Conservation (phyloP, 352 stramenopile genomes). For the Pythium volutum region DNA sequence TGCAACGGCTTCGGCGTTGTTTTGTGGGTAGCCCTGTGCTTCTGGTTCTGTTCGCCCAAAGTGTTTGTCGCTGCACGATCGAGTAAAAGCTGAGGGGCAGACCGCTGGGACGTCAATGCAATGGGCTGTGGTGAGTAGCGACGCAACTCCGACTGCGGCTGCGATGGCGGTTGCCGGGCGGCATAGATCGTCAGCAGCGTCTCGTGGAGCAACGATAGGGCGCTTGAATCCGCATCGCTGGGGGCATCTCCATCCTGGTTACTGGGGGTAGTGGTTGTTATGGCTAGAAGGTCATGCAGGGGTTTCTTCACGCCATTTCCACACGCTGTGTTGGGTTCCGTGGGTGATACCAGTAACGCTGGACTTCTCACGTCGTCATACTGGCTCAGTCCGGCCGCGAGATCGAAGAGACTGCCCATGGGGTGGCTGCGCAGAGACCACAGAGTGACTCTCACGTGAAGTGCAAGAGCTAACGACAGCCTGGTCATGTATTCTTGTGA, state of each 20-base stretch:
- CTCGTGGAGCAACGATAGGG: conserved; percentile 47
- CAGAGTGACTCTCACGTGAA: too few relatives aligned
- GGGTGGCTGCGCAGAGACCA: background rate
- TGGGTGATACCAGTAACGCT: background rate
- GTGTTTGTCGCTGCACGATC: background rate
- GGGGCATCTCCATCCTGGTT: conserved; percentile 7
- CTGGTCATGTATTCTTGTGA: background rate
- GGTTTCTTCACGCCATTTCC: background rate
- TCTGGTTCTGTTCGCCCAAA: background rate
- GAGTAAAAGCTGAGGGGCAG: background rate
- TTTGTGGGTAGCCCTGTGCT: background rate
- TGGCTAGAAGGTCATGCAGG: background rate
- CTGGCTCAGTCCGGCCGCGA: conserved; percentile 49
- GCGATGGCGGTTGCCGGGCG: background rate
- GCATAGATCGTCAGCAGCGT: conserved; percentile 51
- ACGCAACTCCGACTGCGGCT: background rate
- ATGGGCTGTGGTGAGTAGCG: background rate
- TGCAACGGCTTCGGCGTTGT: conserved; percentile 2
- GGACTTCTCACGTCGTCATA: conserved; percentile 18
- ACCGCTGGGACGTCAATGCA: background rate
- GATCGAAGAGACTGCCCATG: conserved; percentile 61
- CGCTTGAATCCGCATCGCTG: conserved; percentile 1
- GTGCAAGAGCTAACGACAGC: background rate
- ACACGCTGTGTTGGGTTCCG: background rate
- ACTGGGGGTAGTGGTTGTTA: background rate